Evolutionary conservation across 164 flowering plant genomes (phyloP).

Genomic region (Malania oleifera): DNA sequence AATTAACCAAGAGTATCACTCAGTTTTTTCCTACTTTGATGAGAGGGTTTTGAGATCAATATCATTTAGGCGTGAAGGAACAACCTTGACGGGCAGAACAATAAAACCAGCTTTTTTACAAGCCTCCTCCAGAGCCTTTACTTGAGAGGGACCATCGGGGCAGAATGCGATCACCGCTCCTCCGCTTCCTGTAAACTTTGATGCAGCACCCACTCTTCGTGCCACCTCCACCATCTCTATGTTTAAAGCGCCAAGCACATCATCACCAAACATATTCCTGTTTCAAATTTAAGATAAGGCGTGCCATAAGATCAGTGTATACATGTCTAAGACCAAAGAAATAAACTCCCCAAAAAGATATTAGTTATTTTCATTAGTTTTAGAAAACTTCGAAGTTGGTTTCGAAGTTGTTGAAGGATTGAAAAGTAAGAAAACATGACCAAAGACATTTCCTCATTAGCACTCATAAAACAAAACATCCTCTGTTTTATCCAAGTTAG

Average conservation of each 20-base stretch:
- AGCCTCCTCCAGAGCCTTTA: slow-evolving; percentile 56
- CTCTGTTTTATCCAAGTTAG: too few species aligned
- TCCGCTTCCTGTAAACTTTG: slow-evolving; percentile 96
- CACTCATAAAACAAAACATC: too few species aligned
- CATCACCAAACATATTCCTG: slow-evolving; percentile 93
- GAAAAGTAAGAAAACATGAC: too few species aligned
- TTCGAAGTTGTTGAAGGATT: too few species aligned
- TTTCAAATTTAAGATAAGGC: background rate
- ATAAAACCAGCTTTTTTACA: slow-evolving; percentile 65
- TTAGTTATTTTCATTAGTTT: too few species aligned
- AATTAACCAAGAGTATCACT: background rate
- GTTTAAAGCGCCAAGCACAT: slow-evolving; percentile 69
- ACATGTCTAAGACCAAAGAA: background rate
- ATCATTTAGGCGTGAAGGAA: slow-evolving; percentile 55
- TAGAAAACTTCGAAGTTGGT: too few species aligned
- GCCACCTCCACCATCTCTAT: slow-evolving; percentile 89
- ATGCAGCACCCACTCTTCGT: slow-evolving; percentile 82
- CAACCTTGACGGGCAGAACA: slow-evolving; percentile 46
- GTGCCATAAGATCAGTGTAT: background rate
- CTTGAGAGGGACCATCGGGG: slow-evolving; percentile 79
- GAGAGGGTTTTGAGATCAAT: slow-evolving; percentile 41
- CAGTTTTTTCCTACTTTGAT: background rate
- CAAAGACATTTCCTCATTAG: too few species aligned
- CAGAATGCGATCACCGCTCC: slow-evolving; percentile 91
- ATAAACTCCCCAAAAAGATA: background rate